Percentiles rank a stretch among this genome's conserved stretches.
Conservation (phyloP, 176 grass and related monocot species). For the Juncus inflexus region DNA sequence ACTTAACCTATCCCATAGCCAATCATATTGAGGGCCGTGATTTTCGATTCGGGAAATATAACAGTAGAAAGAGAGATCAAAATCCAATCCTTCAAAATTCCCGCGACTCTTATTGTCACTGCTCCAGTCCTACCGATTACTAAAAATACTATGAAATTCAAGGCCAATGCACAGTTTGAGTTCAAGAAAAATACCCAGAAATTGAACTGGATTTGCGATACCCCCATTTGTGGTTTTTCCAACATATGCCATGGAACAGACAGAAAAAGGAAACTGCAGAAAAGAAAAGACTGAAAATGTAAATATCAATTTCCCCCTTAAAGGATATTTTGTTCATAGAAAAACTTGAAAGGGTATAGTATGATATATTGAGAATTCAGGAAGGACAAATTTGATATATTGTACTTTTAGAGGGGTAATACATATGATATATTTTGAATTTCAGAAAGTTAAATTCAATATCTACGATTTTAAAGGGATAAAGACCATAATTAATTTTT, state of each 20-base stretch:
- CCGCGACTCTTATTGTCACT: conserved; percentile 80
- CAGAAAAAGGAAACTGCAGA: conserved; percentile 83
- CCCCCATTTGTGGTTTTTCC: conserved; percentile 74
- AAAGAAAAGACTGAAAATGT: conserved; percentile 8
- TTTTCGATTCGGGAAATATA: conserved; percentile 84
- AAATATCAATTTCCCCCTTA: too few relatives aligned
- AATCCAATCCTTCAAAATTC: conserved; percentile 95
- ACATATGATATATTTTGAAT: too few relatives aligned
- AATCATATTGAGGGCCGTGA: conserved; percentile 90
- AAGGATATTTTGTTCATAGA: too few relatives aligned
- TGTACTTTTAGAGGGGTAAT: too few relatives aligned
- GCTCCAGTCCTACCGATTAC: conserved; percentile 92
- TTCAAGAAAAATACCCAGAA: conserved; percentile 82
- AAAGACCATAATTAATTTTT: too few relatives aligned
- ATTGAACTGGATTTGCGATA: conserved; percentile 78
- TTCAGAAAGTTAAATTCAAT: too few relatives aligned
- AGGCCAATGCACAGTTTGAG: conserved; percentile 73
- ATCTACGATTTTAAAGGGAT: too few relatives aligned
- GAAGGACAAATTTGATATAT: too few relatives aligned
- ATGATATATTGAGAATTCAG: too few relatives aligned
- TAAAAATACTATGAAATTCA: conserved; percentile 91
- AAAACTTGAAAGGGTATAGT: too few relatives aligned
- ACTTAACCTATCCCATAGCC: conserved; percentile 86
- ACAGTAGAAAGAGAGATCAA: conserved; percentile 81
- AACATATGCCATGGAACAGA: conserved; percentile 81